phyloP scores from a whole-genome alignment of 306 rosid species.

The Calophaca sinica region DNA sequence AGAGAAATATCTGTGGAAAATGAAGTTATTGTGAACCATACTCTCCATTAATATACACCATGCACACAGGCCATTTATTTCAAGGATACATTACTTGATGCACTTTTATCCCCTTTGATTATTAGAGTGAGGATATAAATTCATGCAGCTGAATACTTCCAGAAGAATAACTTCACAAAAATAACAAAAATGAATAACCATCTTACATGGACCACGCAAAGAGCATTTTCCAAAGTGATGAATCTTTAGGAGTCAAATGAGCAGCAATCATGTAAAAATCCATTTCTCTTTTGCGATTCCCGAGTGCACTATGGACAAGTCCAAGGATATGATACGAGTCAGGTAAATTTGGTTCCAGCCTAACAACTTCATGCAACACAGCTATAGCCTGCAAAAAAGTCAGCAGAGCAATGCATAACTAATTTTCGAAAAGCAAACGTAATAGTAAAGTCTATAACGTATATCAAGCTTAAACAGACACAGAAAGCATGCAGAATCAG shows the following conservation, averaged over 20 bases:
- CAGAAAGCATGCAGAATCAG: constrained; percentile 38
- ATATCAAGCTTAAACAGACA: constrained; percentile 30
- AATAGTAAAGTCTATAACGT: constrained; percentile 7
- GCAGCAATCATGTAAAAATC: constrained; percentile 85
- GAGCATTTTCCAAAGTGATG: constrained; percentile 79
- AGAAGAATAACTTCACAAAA: constrained; percentile 41
- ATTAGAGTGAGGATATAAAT: constrained; percentile 3
- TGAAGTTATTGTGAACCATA: constrained; percentile 18
- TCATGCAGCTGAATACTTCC: constrained; percentile 26
- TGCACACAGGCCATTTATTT: constrained; percentile 30
- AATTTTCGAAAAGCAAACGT: constrained; percentile 2
- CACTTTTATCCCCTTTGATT: constrained; percentile 32
- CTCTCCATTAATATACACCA: constrained; percentile 4
- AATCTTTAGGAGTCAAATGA: constrained; percentile 71
- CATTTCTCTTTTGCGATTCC: constrained; percentile 67
- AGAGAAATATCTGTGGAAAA: constrained; percentile 10
- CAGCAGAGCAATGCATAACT: constrained; percentile 38
- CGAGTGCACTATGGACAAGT: constrained; percentile 63
- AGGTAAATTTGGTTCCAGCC: constrained; percentile 76
- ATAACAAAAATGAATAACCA: constrained; percentile 44
- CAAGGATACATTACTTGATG: neutral
- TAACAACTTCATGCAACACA: constrained; percentile 68
- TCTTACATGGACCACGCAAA: constrained; percentile 74
- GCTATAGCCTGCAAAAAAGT: constrained; percentile 71
- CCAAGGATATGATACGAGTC: constrained; percentile 90